phyloP scores from a whole-genome alignment of 345 rosid species.

The Gossypium ekmanianum region DNA sequence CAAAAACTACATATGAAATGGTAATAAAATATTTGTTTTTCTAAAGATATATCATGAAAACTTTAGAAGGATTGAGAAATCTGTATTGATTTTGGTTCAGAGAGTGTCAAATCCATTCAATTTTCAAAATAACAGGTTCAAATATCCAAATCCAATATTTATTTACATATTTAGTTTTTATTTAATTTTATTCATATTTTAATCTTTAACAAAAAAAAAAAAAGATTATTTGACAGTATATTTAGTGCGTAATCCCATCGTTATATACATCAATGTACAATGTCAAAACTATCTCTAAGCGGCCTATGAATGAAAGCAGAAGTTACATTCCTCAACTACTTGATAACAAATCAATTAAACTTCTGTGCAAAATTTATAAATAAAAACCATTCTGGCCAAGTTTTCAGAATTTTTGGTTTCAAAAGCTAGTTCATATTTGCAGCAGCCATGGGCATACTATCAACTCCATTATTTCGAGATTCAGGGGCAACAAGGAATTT shows the following conservation, averaged over 20 bases:
- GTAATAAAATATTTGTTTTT: no score
- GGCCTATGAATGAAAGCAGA: conserved; percentile 10
- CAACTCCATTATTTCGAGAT: not conserved
- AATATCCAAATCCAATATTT: no score
- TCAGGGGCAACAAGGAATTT: conserved; percentile 16
- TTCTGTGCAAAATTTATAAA: conserved; percentile 8
- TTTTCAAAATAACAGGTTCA: no score
- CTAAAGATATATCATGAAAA: no score
- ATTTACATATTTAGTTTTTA: no score
- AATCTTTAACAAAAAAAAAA: no score
- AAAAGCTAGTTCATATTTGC: conserved; percentile 5
- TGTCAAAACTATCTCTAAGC: not conserved
- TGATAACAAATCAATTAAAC: conserved; percentile 12
- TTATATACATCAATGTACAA: conserved; percentile 23
- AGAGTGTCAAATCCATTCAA: no score
- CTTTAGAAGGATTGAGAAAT: no score
- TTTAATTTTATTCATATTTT: no score
- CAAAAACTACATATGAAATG: no score
- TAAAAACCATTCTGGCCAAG: not conserved
- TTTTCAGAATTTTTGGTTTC: conserved; percentile 22
- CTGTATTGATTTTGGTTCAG: no score
- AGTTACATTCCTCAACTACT: conserved; percentile 12
- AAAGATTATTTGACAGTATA: no score
- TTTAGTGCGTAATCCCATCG: not conserved
- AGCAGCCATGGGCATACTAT: not conserved